Conservation (phyloP, 2,329 filamentous ascomycete genomes). For the Aspergillus vadensis region DNA sequence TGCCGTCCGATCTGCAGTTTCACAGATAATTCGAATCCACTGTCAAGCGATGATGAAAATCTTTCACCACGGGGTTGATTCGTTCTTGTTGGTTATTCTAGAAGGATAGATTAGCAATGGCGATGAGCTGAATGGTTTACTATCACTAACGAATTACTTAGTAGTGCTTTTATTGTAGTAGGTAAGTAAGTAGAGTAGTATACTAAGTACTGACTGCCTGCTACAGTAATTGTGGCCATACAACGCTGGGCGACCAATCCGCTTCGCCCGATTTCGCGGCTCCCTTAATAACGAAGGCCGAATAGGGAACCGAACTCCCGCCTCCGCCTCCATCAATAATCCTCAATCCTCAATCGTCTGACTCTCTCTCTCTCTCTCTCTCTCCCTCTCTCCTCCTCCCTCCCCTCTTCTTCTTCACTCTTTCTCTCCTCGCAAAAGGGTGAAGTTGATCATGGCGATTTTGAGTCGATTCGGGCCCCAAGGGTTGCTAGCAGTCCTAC, state of each 20-base stretch:
- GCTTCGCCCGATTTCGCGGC: background rate
- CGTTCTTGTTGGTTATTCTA: background rate
- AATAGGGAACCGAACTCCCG: background rate
- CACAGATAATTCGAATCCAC: background rate
- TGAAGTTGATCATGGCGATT: constrained; percentile 11
- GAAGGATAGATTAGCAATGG: background rate
- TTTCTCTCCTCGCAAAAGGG: constrained; percentile 2
- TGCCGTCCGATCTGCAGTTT: constrained; percentile 2
- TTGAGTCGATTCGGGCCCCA: constrained; percentile 21
- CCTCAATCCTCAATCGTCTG: background rate
- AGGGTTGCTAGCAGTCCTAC: constrained; percentile 29
- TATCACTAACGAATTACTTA: background rate
- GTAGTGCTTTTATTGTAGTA: constrained; percentile 11
- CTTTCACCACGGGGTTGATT: background rate
- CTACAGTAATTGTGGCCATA: background rate
- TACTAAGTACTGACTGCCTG: too few species aligned
- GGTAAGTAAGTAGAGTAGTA: background rate
- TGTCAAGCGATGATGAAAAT: background rate
- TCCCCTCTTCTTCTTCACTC: background rate
- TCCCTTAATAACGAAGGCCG: background rate
- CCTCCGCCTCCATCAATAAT: background rate
- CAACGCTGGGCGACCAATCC: background rate
- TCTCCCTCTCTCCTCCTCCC: background rate
- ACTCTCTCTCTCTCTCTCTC: background rate
- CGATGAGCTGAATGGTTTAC: too few species aligned